phyloP scores from a whole-genome alignment of 2,329 filamentous ascomycete genomes.

The Fusarium globosum region DNA sequence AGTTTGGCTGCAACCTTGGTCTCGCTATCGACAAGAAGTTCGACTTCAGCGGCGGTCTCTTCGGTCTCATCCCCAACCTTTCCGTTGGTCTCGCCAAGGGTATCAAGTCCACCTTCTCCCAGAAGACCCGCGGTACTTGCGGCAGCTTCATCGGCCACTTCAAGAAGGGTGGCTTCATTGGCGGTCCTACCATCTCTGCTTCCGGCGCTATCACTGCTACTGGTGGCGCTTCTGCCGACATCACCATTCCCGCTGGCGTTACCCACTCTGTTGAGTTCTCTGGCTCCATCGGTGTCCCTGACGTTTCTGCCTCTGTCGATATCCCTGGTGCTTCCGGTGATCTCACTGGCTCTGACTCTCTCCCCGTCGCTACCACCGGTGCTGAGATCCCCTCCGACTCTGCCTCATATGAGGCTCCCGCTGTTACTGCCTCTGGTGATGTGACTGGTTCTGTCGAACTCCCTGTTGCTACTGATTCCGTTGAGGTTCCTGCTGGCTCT shows the following conservation, averaged over 20 bases:
- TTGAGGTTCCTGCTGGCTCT: background rate
- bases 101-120: slow-evolving; percentile 26
- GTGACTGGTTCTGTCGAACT: background rate
- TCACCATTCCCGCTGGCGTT: slow-evolving; percentile 20
- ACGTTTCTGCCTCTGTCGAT: background rate
- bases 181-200: slow-evolving; percentile 23
- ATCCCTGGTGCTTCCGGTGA: slow-evolving; percentile 9
- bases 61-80: slow-evolving; percentile 54
- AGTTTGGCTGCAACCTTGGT: slow-evolving; percentile 38
- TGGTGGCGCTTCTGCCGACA: background rate
- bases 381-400: background rate
- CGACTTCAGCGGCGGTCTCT: slow-evolving; percentile 44
- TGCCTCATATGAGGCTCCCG: background rate
- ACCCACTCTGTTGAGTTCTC: slow-evolving; percentile 17
- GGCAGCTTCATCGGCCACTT: slow-evolving; percentile 31
- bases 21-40: slow-evolving; percentile 36
- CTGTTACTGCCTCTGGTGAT: background rate
- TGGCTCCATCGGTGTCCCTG: slow-evolving; percentile 1
- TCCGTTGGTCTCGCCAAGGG: slow-evolving; percentile 50
- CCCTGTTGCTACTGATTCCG: background rate
- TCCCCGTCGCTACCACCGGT: background rate
- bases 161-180: slow-evolving; percentile 19
- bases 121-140: slow-evolving; percentile 31
- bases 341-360: background rate
- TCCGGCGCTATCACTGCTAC: slow-evolving; percentile 28